A percentile compares a stretch with the other conserved stretches of the same genome.
These are phyloP conservation scores for Pichia sorboxylosa DNA, from an alignment of 1,139 yeast genomes.

Conservation along the genomic window DNA sequence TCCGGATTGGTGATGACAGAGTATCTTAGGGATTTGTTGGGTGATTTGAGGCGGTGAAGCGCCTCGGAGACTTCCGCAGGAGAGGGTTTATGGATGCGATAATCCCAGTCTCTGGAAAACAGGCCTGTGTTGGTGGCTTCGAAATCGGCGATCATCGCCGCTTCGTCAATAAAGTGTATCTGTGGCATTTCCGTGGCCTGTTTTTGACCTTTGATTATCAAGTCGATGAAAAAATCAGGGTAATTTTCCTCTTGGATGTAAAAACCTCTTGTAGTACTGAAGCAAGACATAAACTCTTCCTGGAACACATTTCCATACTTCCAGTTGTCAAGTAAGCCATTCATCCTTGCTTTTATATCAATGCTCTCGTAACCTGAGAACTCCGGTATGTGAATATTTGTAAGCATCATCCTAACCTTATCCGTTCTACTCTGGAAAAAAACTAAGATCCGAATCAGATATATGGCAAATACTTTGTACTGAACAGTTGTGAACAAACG, in stretches of 20 bases:
- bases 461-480: slow-evolving; percentile 6
- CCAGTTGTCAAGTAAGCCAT: slow-evolving; percentile 3
- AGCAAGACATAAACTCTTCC: slow-evolving; percentile 2
- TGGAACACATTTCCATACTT: slow-evolving; percentile 2
- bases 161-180: too few species aligned
- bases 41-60: too few species aligned
- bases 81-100: too few species aligned
- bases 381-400: slow-evolving; percentile 2
- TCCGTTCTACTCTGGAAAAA: slow-evolving; percentile 6
- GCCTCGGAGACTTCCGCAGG: background rate
- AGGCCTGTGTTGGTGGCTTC: slow-evolving; percentile 5
- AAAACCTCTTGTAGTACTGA: slow-evolving; percentile 1
- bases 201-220: too few species aligned
- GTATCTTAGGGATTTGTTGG: background rate
- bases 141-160: slow-evolving; percentile 7
- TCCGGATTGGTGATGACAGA: background rate
- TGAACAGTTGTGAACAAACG: slow-evolving; percentile 1
- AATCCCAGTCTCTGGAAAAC: too few species aligned
- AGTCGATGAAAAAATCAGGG: too few species aligned
- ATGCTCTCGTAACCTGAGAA: slow-evolving; percentile 2
- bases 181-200: too few species aligned
- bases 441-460: slow-evolving; percentile 7
- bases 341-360: slow-evolving; percentile 3
- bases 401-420: background rate
- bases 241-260: slow-evolving; percentile 3